Percentiles rank a stretch among this genome's conserved stretches.
Conservation (phyloP, 768 basidiomycete genomes). For the Leccinum arenicola region DNA sequence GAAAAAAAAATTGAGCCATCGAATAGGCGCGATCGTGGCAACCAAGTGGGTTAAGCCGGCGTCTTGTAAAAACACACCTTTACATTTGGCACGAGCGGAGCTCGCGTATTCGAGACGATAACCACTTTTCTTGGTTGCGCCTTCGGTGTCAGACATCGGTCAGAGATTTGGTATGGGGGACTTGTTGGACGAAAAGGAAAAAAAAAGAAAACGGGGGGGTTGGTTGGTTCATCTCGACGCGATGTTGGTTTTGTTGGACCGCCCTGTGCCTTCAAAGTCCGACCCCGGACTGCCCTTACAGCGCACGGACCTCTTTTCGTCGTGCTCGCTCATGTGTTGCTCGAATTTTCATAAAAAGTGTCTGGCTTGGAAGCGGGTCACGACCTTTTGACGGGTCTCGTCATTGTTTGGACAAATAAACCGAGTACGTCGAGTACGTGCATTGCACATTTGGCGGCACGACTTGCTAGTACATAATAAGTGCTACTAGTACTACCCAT, state of each 20-base stretch:
- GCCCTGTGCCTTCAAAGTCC: slow-evolving; percentile 38
- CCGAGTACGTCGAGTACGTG: not conserved
- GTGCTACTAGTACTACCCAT: not conserved
- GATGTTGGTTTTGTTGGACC: slow-evolving; percentile 38
- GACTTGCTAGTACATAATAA: not conserved
- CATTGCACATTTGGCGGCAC: not conserved
- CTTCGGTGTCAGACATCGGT: slow-evolving; percentile 36
- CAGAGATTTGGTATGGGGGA: slow-evolving; percentile 14
- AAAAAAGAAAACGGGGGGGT: slow-evolving; percentile 29
- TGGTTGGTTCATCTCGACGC: slow-evolving; percentile 37
- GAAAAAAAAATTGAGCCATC: not conserved
- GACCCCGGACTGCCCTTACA: slow-evolving; percentile 30
- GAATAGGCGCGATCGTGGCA: slow-evolving; percentile 15
- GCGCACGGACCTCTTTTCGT: slow-evolving; percentile 35
- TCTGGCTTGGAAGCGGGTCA: slow-evolving; percentile 11
- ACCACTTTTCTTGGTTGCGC: slow-evolving; percentile 39
- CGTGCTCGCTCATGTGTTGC: slow-evolving; percentile 24
- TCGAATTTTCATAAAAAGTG: slow-evolving; percentile 12
- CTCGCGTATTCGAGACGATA: slow-evolving; percentile 79
- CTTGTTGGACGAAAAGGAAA: slow-evolving; percentile 15
- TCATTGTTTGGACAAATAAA: slow-evolving; percentile 35
- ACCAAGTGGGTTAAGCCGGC: not conserved
- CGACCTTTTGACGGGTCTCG: slow-evolving; percentile 2
- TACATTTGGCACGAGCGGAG: slow-evolving; percentile 71
- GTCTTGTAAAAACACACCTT: slow-evolving; percentile 46